Evolutionary conservation across 2,329 filamentous ascomycete species (phyloP).

Genomic region (Penicillium expansum): DNA sequence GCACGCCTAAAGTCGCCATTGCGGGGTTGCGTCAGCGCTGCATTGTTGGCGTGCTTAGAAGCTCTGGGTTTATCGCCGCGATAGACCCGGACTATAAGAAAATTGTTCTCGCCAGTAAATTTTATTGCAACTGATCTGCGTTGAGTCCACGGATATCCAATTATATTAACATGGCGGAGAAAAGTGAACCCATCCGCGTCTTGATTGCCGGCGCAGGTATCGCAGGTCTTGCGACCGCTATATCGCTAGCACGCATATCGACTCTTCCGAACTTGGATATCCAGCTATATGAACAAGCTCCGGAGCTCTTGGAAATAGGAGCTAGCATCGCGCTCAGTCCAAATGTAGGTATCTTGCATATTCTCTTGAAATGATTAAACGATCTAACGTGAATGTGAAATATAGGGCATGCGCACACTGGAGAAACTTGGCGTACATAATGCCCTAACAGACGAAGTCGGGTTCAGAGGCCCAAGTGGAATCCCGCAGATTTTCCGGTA

Average conservation of each 20-base stretch:
- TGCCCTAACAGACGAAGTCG: conserved; percentile 44
- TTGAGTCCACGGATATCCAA: not conserved
- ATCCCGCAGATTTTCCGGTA: conserved; percentile 49
- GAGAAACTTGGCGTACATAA: conserved; percentile 51
- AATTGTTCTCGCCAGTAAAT: too few species aligned
- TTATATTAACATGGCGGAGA: not conserved
- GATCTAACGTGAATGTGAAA: not conserved
- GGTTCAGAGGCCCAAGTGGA: conserved; percentile 42
- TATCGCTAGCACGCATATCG: conserved; percentile 37
- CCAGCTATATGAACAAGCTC: conserved; percentile 51
- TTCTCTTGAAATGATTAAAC: not conserved
- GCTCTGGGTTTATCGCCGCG: not conserved
- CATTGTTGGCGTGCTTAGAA: conserved; percentile 26
- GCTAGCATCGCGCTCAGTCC: conserved; percentile 39
- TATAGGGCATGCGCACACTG: conserved; percentile 48
- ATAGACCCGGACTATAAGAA: not conserved
- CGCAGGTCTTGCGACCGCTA: conserved; percentile 48
- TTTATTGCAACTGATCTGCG: not conserved
- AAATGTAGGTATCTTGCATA: conserved; percentile 37
- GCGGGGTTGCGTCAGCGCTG: conserved; percentile 13
- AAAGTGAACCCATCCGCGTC: conserved; percentile 28
- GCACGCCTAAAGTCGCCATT: conserved; percentile 15
- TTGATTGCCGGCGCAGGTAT: conserved; percentile 54
- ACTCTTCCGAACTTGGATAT: conserved; percentile 39
- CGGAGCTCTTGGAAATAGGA: conserved; percentile 28